These are phyloP conservation scores for Silene coronaria DNA, from an alignment of 179 eudicot genomes.

Conservation along the genomic window DNA sequence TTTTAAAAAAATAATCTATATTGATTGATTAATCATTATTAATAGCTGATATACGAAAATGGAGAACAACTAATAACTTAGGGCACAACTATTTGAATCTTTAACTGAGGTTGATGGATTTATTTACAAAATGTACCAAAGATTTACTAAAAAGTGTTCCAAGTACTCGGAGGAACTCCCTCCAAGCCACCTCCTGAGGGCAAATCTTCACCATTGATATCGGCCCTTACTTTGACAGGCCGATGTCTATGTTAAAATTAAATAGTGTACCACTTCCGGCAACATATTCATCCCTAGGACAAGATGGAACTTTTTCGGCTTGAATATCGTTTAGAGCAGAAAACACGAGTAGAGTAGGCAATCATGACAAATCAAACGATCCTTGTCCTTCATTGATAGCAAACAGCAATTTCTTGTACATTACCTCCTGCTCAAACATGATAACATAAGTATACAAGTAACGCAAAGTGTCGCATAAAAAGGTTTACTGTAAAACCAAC, in stretches of 20 bases:
- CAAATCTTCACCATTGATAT: slow-evolving; percentile 7
- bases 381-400: slow-evolving; percentile 97
- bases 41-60: slow-evolving; percentile 12
- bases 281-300: slow-evolving; percentile 15
- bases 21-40: slow-evolving; percentile 12
- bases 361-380: slow-evolving; percentile 86
- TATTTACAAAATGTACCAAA: slow-evolving; percentile 35
- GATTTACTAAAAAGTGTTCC: slow-evolving; percentile 9
- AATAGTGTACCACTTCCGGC: not conserved
- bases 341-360: slow-evolving; percentile 2
- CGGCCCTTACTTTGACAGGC: slow-evolving; percentile 9
- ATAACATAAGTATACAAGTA: slow-evolving; percentile 8
- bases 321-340: slow-evolving; percentile 1
- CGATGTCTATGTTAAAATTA: not conserved
- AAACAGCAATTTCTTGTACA: slow-evolving; percentile 85
- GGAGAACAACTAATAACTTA: slow-evolving; percentile 13
- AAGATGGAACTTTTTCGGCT: slow-evolving; percentile 9
- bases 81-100: slow-evolving; percentile 19
- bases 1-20: no score
- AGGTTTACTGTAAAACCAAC: not conserved
- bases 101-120: slow-evolving; percentile 19
- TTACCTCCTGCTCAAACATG: slow-evolving; percentile 56
- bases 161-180: slow-evolving; percentile 13
- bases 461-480: not conserved
- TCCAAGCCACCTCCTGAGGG: slow-evolving; percentile 20